Conservation (phyloP, 139 green algal genomes). For the Volvox africanus region DNA sequence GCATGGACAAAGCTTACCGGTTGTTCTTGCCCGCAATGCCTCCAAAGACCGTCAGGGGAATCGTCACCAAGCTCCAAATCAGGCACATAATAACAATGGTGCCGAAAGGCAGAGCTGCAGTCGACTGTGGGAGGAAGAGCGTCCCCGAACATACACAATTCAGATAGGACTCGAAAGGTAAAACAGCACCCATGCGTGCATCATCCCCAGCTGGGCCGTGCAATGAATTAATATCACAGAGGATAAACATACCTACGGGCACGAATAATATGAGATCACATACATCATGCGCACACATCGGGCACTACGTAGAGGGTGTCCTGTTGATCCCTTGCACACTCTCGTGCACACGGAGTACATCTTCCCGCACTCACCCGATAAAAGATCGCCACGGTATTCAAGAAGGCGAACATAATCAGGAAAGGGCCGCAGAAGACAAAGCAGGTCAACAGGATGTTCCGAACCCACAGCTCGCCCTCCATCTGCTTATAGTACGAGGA, state of each 20-base stretch:
- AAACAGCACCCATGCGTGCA: too few species aligned
- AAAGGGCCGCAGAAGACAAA: slow-evolving; percentile 88
- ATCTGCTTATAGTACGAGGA: slow-evolving; percentile 90
- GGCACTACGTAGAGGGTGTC: too few species aligned
- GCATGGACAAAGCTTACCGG: slow-evolving; percentile 43
- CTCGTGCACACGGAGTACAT: too few species aligned
- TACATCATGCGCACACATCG: too few species aligned
- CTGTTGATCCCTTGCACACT: too few species aligned
- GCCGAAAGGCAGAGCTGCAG: slow-evolving; percentile 83
- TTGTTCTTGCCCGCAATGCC: slow-evolving; percentile 83
- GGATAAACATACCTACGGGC: too few species aligned
- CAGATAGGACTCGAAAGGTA: too few species aligned
- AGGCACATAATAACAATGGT: slow-evolving; percentile 89
- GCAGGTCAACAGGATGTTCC: slow-evolving; percentile 86
- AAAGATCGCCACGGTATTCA: slow-evolving; percentile 87
- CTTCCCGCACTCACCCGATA: slow-evolving; percentile 53
- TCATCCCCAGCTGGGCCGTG: too few species aligned
- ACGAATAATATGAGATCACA: too few species aligned
- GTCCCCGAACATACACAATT: too few species aligned
- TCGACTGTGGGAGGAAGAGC: slow-evolving; percentile 61
- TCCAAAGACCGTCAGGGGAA: slow-evolving; percentile 94
- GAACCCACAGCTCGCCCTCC: slow-evolving; percentile 85
- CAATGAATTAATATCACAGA: too few species aligned
- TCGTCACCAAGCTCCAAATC: slow-evolving; percentile 88
- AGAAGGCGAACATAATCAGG: slow-evolving; percentile 82